Percentiles rank a stretch among this genome's conserved stretches.
Conservation (phyloP, 2,329 filamentous ascomycete species). For the Ceratocystis lukuohia region DNA sequence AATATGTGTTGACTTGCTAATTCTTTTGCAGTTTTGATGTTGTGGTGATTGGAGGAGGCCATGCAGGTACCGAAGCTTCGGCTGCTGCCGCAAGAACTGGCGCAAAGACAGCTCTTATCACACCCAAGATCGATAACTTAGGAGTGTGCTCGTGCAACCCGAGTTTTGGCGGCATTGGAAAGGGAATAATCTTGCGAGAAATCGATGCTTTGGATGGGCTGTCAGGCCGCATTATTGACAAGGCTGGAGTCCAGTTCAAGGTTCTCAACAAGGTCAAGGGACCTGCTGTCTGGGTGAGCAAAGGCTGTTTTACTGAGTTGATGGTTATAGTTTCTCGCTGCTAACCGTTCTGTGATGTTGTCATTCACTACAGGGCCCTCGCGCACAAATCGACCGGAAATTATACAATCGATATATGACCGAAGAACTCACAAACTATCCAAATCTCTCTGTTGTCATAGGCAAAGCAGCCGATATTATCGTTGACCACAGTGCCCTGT, state of each 20-base stretch:
- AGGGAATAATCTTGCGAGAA: constrained; percentile 90
- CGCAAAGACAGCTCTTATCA: constrained; percentile 78
- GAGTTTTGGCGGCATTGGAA: constrained; percentile 95
- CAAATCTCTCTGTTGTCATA: constrained; percentile 65
- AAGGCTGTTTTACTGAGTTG: neutral
- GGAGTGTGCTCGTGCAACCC: constrained; percentile 95
- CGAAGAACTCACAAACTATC: constrained; percentile 65
- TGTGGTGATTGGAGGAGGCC: constrained; percentile 86
- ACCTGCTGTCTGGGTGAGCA: constrained; percentile 70
- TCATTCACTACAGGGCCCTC: constrained; percentile 46
- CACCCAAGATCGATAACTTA: constrained; percentile 75
- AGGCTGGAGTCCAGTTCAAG: constrained; percentile 87
- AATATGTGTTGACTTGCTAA: neutral
- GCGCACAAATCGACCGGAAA: constrained; percentile 85
- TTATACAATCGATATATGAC: constrained; percentile 87
- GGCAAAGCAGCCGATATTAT: constrained; percentile 91
- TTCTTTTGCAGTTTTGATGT: constrained; percentile 55
- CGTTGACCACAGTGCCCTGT: constrained; percentile 38
- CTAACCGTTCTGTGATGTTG: neutral
- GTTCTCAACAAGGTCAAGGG: constrained; percentile 81
- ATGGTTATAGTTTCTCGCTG: neutral
- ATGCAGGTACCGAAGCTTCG: constrained; percentile 88
- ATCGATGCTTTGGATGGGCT: constrained; percentile 90
- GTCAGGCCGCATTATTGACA: constrained; percentile 78
- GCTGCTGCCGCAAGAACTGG: constrained; percentile 80